Conservation (phyloP, 176 grass and related monocot species). For the maize (Zea mays) region DNA sequence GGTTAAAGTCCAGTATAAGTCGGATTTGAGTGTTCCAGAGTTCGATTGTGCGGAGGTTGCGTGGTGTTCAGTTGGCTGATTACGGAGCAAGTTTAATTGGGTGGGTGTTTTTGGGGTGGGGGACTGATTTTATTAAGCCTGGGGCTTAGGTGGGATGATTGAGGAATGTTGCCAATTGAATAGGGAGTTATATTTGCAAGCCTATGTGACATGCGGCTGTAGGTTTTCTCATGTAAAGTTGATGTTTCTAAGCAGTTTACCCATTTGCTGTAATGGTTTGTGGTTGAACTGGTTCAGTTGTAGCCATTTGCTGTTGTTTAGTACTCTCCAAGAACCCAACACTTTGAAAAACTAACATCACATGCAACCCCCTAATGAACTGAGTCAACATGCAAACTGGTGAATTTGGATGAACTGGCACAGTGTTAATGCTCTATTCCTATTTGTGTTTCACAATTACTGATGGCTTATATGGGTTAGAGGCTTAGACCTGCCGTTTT, state of each 20-base stretch:
- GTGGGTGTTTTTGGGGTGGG: background rate
- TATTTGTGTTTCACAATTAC: background rate
- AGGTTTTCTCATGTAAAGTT: background rate
- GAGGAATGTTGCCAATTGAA: background rate
- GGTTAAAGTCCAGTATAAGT: background rate
- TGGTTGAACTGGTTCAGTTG: background rate
- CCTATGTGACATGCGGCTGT: background rate
- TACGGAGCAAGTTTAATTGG: background rate
- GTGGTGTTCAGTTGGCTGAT: background rate
- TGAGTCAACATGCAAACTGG: background rate
- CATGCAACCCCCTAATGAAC: background rate
- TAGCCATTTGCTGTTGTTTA: background rate
- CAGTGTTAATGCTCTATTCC: background rate
- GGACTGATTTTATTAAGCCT: background rate
- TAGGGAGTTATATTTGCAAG: background rate
- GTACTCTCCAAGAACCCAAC: background rate
- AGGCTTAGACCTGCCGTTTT: too few relatives aligned
- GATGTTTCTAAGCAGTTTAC: background rate
- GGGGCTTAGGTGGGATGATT: background rate
- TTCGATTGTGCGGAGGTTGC: background rate
- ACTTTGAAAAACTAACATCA: background rate
- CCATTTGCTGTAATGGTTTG: background rate
- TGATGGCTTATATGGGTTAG: background rate
- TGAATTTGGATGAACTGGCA: background rate
- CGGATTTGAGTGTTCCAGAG: background rate